Evolutionary conservation across 306 rosid species (phyloP).

Genomic region (Sindora glabra): DNA sequence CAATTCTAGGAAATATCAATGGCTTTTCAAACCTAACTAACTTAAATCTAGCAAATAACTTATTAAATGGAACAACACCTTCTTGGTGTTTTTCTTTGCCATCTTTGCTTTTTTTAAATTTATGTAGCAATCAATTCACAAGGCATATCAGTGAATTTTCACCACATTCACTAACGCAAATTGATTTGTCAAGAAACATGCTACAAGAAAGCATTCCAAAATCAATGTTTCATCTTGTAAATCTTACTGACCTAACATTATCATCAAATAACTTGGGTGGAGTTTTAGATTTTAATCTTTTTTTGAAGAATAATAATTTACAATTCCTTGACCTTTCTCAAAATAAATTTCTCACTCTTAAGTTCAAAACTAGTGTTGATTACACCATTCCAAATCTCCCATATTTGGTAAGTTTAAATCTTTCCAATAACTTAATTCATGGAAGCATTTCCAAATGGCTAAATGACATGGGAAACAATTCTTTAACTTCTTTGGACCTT

Average conservation of each 20-base stretch:
- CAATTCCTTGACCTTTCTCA: background rate
- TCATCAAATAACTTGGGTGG: constrained; percentile 14
- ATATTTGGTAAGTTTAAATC: rapidly evolving
- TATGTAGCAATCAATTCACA: too few species aligned
- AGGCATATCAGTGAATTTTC: background rate
- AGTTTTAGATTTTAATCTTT: background rate
- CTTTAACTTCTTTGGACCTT: background rate
- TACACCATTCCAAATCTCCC: background rate
- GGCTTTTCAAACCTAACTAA: too few species aligned
- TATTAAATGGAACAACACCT: background rate
- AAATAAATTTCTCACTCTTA: background rate
- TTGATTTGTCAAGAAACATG: background rate
- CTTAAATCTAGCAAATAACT: too few species aligned
- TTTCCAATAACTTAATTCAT: constrained; percentile 13
- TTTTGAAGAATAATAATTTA: background rate
- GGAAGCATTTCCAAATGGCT: constrained; percentile 24
- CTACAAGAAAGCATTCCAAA: background rate
- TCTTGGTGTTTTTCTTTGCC: too few species aligned
- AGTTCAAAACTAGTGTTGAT: background rate
- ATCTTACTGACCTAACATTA: background rate
- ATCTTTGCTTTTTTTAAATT: too few species aligned
- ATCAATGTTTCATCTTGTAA: background rate
- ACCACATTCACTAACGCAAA: background rate
- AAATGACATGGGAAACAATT: background rate
- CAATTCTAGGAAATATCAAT: too few species aligned